These are phyloP conservation scores for Aspergillus sp. DNA, from an alignment of 2,329 filamentous ascomycete species.

Conservation along the genomic window DNA sequence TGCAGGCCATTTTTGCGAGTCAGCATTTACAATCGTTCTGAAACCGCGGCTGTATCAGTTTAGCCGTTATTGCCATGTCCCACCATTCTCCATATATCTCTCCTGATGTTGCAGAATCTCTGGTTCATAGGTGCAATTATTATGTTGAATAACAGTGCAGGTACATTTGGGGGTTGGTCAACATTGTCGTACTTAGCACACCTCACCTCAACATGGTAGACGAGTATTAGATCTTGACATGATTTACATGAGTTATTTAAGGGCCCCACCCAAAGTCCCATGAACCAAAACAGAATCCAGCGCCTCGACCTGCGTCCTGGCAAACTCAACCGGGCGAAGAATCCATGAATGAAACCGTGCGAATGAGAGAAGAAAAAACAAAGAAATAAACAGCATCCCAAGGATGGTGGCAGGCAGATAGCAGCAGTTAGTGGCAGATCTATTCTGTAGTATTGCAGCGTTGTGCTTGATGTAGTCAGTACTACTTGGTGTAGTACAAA, in stretches of 20 bases:
- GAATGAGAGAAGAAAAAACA: neutral
- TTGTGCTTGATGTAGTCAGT: neutral
- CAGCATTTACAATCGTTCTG: conserved; percentile 3
- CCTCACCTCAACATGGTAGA: neutral
- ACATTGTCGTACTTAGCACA: neutral
- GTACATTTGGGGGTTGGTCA: neutral
- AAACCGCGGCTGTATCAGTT: neutral
- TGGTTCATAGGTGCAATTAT: neutral
- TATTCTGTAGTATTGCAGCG: neutral
- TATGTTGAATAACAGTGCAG: neutral
- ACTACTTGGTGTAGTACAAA: neutral
- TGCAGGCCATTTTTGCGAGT: neutral
- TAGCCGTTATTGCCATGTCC: neutral
- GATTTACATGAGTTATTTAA: neutral
- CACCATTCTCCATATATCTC: neutral
- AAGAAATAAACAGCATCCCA: neutral
- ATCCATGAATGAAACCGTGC: neutral
- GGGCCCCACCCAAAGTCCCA: neutral
- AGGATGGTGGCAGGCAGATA: neutral
- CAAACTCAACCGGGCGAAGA: neutral
- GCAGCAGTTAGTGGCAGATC: neutral
- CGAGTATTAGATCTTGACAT: neutral
- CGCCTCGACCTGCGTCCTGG: neutral
- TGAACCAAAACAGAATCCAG: neutral
- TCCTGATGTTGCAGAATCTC: neutral